Evolutionary conservation across 768 basidiomycete species (phyloP).

Genomic region (Boletus tylopilopsis): DNA sequence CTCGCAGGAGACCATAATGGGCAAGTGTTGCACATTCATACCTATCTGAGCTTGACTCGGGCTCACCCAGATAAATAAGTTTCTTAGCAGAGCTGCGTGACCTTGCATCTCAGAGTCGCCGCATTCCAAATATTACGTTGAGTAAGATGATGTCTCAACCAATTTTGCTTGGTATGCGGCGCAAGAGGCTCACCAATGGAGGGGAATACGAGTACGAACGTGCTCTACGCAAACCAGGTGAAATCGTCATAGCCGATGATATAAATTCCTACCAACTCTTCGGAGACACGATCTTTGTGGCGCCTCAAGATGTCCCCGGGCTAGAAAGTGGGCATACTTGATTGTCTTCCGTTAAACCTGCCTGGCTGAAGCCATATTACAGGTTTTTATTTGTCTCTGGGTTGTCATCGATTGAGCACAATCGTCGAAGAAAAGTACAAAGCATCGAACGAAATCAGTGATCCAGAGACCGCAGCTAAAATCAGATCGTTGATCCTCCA

Average conservation of each 20-base stretch:
- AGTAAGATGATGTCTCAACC: constrained; percentile 62
- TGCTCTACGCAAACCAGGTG: constrained; percentile 63
- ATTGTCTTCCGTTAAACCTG: not conserved
- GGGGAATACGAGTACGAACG: constrained; percentile 52
- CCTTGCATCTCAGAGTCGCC: constrained; percentile 63
- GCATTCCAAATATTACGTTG: constrained; percentile 44
- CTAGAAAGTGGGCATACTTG: constrained; percentile 57
- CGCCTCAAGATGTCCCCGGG: constrained; percentile 70
- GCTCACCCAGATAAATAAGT: constrained; percentile 34
- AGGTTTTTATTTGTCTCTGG: constrained; percentile 73
- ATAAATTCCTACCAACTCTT: constrained; percentile 72
- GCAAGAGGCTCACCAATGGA: constrained; percentile 43
- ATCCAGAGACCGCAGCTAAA: constrained; percentile 43
- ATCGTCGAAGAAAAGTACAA: constrained; percentile 66
- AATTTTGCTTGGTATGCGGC: constrained; percentile 68
- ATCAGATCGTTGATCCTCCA: constrained; percentile 63
- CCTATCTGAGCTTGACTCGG: not conserved
- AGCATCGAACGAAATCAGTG: constrained; percentile 44
- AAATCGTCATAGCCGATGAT: constrained; percentile 82
- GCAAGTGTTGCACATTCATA: constrained; percentile 37
- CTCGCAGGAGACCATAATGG: constrained; percentile 59
- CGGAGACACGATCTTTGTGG: constrained; percentile 63
- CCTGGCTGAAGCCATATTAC: not conserved
- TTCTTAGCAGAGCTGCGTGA: constrained; percentile 81
- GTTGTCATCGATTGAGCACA: constrained; percentile 39